Percentiles rank a stretch among this genome's conserved stretches.
Evolutionary conservation across 257 asterid species (phyloP).

Genomic region (Forsythia suspensa): DNA sequence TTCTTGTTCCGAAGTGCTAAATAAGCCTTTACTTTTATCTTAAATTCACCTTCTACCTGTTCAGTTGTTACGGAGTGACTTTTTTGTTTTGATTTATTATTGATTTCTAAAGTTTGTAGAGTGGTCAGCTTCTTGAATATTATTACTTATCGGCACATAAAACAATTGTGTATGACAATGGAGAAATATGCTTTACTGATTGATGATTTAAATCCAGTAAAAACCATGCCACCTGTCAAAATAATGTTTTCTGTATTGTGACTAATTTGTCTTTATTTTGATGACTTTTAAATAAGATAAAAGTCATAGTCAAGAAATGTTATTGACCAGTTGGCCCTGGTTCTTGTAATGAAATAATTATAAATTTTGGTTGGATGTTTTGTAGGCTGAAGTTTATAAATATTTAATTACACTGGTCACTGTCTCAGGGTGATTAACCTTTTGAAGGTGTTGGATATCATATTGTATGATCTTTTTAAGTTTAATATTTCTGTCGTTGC

Average conservation of each 20-base stretch:
- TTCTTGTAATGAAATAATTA: background rate
- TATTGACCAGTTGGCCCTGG: background rate
- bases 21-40: background rate
- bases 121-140: background rate
- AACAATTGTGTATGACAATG: background rate
- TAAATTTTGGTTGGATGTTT: background rate
- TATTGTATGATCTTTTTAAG: background rate
- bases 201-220: background rate
- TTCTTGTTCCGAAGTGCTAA: constrained; percentile 6
- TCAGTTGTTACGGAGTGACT: background rate
- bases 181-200: background rate
- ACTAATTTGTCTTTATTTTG: background rate
- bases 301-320: background rate
- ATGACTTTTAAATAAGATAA: background rate
- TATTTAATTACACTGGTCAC: background rate
- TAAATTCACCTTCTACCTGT: background rate
- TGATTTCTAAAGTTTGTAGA: background rate
- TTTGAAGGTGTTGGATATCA: background rate
- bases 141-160: background rate
- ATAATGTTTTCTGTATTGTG: background rate
- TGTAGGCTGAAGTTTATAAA: background rate
- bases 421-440: background rate
- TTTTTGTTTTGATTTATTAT: background rate
- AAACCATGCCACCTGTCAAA: background rate
- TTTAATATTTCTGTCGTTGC: background rate